phyloP scores from a whole-genome alignment of 2,329 filamentous ascomycete species.

The Boeremia lycopersici region DNA sequence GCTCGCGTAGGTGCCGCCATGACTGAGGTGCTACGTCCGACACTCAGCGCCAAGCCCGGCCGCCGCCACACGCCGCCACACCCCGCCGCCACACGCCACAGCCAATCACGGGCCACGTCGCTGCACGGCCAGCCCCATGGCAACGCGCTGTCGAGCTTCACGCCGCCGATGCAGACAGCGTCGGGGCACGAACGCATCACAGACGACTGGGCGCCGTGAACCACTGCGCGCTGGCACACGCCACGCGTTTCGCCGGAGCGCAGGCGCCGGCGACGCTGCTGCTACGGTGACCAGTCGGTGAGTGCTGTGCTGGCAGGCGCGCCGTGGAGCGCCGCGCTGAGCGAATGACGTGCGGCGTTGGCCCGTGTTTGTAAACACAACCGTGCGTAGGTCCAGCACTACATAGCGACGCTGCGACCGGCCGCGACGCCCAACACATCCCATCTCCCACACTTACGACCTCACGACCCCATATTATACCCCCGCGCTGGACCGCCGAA shows the following conservation, averaged over 20 bases:
- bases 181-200: neutral
- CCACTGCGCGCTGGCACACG: neutral
- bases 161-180: neutral
- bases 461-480: constrained; percentile 38
- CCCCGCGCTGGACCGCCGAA: constrained; percentile 46
- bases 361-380: constrained; percentile 35
- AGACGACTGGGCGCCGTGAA: neutral
- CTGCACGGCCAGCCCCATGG: constrained; percentile 6
- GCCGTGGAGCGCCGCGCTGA: constrained; percentile 22
- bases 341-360: constrained; percentile 34
- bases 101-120: neutral
- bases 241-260: neutral
- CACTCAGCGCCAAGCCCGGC: neutral
- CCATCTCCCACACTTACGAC: constrained; percentile 32
- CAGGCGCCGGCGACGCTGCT: constrained; percentile 23
- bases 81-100: neutral
- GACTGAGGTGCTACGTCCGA: constrained; percentile 6
- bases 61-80: neutral
- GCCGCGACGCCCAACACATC: constrained; percentile 10
- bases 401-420: constrained; percentile 14
- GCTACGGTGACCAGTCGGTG: constrained; percentile 34
- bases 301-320: constrained; percentile 36
- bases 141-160: constrained; percentile 3
- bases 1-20: constrained; percentile 13
- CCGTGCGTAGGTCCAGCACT: constrained; percentile 10